Conservation (phyloP, 345 rosid species). For the Dovyalis caffra region DNA sequence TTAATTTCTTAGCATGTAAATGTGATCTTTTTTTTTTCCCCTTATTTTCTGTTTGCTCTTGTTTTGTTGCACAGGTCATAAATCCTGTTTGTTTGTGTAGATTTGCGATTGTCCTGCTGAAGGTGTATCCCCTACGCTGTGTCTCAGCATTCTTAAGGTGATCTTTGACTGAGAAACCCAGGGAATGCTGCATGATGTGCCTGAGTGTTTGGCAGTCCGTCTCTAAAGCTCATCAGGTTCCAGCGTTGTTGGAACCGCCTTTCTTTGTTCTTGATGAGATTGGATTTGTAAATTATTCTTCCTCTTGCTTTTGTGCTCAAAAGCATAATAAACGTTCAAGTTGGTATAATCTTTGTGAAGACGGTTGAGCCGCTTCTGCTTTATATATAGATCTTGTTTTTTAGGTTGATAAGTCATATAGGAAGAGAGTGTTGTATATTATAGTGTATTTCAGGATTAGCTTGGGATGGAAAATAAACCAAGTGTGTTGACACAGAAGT, state of each 20-base stretch:
- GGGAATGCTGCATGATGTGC: constrained; percentile 37
- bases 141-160: constrained; percentile 3
- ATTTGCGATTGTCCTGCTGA: background rate
- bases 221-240: background rate
- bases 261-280: constrained; percentile 9
- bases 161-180: background rate
- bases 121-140: background rate
- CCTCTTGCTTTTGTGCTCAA: background rate
- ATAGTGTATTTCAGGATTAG: background rate
- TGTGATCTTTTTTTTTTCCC: background rate
- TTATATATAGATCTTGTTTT: background rate
- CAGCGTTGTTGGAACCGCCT: constrained; percentile 1
- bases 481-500: constrained; percentile 22
- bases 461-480: constrained; percentile 25
- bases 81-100: background rate
- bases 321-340: background rate
- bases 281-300: constrained; percentile 10
- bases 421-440: background rate
- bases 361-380: constrained; percentile 17
- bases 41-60: background rate
- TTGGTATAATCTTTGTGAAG: constrained; percentile 19
- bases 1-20: background rate
- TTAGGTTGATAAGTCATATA: background rate
- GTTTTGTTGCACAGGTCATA: constrained; percentile 1
- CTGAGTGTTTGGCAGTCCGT: constrained; percentile 8